Base-by-base conservation (phyloP, 805 yeast genomes). In the Wickerhamomyces canadensis region DNA sequence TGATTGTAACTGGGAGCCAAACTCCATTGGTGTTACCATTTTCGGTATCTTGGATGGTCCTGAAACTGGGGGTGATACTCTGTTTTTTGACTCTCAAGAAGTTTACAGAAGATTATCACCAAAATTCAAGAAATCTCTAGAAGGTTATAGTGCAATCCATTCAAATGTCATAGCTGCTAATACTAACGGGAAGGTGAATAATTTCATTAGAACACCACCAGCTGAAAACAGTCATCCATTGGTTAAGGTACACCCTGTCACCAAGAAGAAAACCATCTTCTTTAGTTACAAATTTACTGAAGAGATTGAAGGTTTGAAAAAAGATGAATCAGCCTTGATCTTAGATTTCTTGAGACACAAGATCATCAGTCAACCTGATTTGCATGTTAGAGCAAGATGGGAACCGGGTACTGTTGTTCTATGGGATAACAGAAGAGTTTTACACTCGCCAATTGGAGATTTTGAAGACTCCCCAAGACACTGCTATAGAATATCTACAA, bases 131-230 rank as follows among this genome's bases (percentile, higher is more conserved):
- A 28, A 35, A 19, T n/a, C 19, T 6, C 9, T 35, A 13, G 33
- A 35, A 19, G 33, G 37, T 5, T 25, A 21, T 12, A 8, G 12
- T 7, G 31, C 33, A 15, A 9, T 23, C n/a, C 37, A 35, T 19
- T 29, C 33, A 21, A 15, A 22, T 24, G 70, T 65, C 34, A 29
- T 18, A 9, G 21, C 23, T 5, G 31, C 37, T 9, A 12, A 21
- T 6, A 23, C 4, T 6, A 49, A 57, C 29, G 86, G 86, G n/a
- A 22, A 12, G 11, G 16, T 21, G n/a, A 22, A 22, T 10, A 79
- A 81, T 27, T 19, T 35, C 18, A 16, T 29, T 5, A 28, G 33
- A 29, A 22, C 22, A 4, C 66, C 76, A 1, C 77, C 78, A n/a
- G 70, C 76, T 14, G 65, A 74, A 37, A 49, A 48, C 35, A 40